Evolutionary conservation across 257 asterid genomes (phyloP), one percentile per base, ranked within the genome.

Genomic region (Marsdenia floribunda): DNA sequence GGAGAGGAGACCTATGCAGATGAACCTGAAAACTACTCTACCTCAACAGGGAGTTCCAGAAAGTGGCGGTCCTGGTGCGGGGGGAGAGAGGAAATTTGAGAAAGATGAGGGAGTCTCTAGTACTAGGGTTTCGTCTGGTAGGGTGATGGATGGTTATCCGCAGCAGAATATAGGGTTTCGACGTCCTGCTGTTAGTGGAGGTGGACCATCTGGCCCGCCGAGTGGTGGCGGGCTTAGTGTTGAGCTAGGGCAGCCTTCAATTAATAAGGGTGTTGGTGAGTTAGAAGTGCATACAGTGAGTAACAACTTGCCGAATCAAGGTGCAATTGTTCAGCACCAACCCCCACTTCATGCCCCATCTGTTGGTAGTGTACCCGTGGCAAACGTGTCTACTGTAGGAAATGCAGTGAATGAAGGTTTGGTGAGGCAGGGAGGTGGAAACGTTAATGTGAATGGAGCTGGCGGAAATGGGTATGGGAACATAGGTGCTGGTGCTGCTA

Each of bases 61-160:
- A 78, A 77, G 70, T 42, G 79, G 77, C 46, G 83, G 75, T 8
- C 77, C 70, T 29, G 76, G 66, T 50, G 76, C 71, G 9, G 84
- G 74, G 8, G 85, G 78, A 26, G 90, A 85, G 72, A 81, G 76
- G 77, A 89, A 65, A 73, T 49, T 83, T 59, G 76, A 55, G 75
- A 80, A 60, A 68, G 80, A 75, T 49, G 86, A 80, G 75, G 83
- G 72, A 15, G 80, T 55, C 44, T 29, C 79, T 47, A 70, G 73
- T 37, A 53, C 61, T 53, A 65, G 73, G 71, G 52, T 2, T 66
- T 59, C 72, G 12, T 14, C 79, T 54, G 78, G 80, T 42, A 33
- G 47, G 53, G 80, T 47, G 37, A 44, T 66, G 10, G 82, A 77
- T 11, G 84, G 71, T 14, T 77, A 73, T 77, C 80, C 63, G 49